Conservation (phyloP, 768 basidiomycete species). For the Psilocybe tampanensis region DNA sequence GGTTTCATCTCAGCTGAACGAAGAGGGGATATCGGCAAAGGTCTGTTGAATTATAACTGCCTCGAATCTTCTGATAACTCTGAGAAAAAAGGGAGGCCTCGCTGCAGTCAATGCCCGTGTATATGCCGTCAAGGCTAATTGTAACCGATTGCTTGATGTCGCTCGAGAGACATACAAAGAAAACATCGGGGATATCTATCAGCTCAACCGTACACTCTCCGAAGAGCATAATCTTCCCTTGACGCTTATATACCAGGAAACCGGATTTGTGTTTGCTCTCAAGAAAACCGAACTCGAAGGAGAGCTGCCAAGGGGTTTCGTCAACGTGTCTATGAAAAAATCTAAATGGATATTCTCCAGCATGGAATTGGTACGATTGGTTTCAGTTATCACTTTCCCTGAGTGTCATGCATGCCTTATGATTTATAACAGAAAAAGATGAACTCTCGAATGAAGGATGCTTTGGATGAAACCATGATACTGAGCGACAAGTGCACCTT, state of each 20-base stretch:
- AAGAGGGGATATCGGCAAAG: slow-evolving; percentile 63
- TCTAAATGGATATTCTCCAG: slow-evolving; percentile 78
- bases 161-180: slow-evolving; percentile 95
- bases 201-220: slow-evolving; percentile 58
- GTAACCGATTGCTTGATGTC: slow-evolving; percentile 86
- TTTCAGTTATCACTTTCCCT: neutral
- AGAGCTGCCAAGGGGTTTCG: slow-evolving; percentile 69
- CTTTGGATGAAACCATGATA: slow-evolving; percentile 85
- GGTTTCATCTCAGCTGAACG: slow-evolving; percentile 71
- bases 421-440: slow-evolving; percentile 66
- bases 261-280: slow-evolving; percentile 72
- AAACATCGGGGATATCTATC: slow-evolving; percentile 85
- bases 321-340: slow-evolving; percentile 67
- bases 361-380: slow-evolving; percentile 70
- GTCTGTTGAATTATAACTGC: slow-evolving; percentile 32
- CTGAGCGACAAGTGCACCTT: slow-evolving; percentile 71
- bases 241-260: slow-evolving; percentile 69
- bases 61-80: neutral
- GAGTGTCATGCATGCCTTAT: neutral
- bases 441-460: slow-evolving; percentile 88
- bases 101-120: slow-evolving; percentile 78
- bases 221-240: slow-evolving; percentile 69
- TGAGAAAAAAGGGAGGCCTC: slow-evolving; percentile 58
- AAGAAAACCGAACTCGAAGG: slow-evolving; percentile 69
- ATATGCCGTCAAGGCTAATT: slow-evolving; percentile 88